A percentile compares a stretch with the other conserved stretches of the same genome.
Conservation (phyloP, 2,329 filamentous ascomycete species). For the Graphilbum ipis-grandicollis region DNA sequence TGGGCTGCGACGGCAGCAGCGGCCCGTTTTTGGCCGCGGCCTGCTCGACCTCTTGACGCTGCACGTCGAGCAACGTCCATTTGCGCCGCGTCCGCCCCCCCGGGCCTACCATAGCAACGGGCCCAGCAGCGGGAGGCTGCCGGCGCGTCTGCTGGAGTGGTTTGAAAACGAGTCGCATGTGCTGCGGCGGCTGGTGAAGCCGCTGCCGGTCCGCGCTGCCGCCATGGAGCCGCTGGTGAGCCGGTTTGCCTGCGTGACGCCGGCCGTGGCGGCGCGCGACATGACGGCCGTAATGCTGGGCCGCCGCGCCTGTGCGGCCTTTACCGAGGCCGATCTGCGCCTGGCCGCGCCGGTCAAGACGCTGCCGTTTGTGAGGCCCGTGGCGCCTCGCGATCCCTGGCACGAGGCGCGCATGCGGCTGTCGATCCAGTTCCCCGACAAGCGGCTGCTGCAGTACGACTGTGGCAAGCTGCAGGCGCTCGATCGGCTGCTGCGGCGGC, state of each 20-base stretch:
- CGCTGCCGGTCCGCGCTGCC: conserved; percentile 54
- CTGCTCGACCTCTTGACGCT: conserved; percentile 61
- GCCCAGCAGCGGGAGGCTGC: conserved; percentile 23
- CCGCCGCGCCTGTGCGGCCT: conserved; percentile 34
- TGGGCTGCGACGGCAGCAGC: conserved; percentile 60
- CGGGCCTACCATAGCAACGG: not conserved
- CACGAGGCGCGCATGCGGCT: conserved; percentile 85
- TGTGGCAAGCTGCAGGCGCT: conserved; percentile 90
- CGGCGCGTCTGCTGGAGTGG: conserved; percentile 53
- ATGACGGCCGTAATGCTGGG: conserved; percentile 53
- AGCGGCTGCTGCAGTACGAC: conserved; percentile 89
- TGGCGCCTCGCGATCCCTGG: conserved; percentile 57
- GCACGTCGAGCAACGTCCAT: conserved; percentile 38
- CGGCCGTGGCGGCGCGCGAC: conserved; percentile 69
- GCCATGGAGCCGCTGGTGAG: conserved; percentile 59
- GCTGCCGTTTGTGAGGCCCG: conserved; percentile 38
- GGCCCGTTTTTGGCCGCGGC: conserved; percentile 64
- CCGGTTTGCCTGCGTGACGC: conserved; percentile 85
- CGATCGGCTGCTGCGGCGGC: conserved; percentile 65
- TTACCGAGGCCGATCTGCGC: conserved; percentile 38
- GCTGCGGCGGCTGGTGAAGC: conserved; percentile 53
- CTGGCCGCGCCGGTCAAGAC: conserved; percentile 38
- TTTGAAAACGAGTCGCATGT: conserved; percentile 51
- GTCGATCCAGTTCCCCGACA: conserved; percentile 93
- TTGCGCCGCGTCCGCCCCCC: conserved; percentile 38